phyloP scores from a whole-genome alignment of 2,329 filamentous ascomycete species.

The Venturia pyrina region DNA sequence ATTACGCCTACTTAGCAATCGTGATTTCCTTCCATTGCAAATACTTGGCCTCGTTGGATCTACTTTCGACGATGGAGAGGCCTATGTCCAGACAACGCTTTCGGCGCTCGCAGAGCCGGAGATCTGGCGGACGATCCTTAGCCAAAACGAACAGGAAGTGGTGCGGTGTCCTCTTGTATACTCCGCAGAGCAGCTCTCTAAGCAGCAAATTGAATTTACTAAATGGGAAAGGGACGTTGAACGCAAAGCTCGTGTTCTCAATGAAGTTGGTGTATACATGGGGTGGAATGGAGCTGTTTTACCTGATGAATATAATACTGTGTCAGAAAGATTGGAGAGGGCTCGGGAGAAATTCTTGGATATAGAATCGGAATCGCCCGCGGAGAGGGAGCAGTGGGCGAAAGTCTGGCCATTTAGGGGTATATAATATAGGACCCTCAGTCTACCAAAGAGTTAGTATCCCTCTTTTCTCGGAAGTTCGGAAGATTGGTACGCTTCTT shows the following conservation, averaged over 20 bases:
- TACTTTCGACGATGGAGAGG: too few species aligned
- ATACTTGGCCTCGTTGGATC: too few species aligned
- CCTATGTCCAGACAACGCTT: too few species aligned
- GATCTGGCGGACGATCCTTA: too few species aligned
- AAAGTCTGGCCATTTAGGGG: slow-evolving; percentile 7
- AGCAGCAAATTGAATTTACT: slow-evolving; percentile 8
- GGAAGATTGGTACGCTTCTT: too few species aligned
- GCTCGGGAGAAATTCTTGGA: slow-evolving; percentile 2
- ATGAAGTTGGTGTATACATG: slow-evolving; percentile 14
- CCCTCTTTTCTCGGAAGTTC: too few species aligned
- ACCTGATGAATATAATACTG: slow-evolving; percentile 10
- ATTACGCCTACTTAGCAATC: too few species aligned
- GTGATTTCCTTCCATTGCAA: too few species aligned
- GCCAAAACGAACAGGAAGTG: background rate
- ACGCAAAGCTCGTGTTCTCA: slow-evolving; percentile 12
- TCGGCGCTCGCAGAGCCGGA: too few species aligned
- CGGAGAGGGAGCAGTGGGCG: background rate
- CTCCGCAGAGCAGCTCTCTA: slow-evolving; percentile 9
- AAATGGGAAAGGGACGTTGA: slow-evolving; percentile 13
- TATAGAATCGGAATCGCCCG: background rate
- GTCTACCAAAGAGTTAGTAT: background rate
- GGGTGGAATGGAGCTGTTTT: slow-evolving; percentile 14
- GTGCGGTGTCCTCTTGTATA: slow-evolving; percentile 7
- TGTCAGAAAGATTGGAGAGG: slow-evolving; percentile 12
- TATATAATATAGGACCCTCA: background rate